Percentiles rank a stretch among this genome's conserved stretches.
Evolutionary conservation across 192 early-diverging fungal genomes (phyloP).

Genomic region (Geranomyces variabilis): DNA sequence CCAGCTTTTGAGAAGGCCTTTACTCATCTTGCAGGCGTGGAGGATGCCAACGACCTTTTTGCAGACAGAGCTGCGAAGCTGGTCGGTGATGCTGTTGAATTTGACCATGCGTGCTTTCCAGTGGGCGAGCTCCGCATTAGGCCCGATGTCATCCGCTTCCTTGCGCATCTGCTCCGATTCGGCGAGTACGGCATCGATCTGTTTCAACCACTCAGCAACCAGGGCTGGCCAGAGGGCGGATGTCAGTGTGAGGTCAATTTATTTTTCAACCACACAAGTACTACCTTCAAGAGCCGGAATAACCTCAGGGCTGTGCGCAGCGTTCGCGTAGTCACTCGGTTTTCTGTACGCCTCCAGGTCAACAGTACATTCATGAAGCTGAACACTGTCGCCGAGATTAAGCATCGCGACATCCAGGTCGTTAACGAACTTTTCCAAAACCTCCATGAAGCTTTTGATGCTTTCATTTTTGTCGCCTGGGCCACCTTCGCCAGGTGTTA

Average conservation of each 20-base stretch:
- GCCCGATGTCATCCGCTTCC: constrained; percentile 71
- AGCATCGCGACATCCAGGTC: constrained; percentile 71
- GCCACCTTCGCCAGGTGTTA: constrained; percentile 29
- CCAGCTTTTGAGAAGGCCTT: constrained; percentile 62
- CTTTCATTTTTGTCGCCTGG: constrained; percentile 49
- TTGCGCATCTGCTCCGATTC: constrained; percentile 71
- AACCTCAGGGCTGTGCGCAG: constrained; percentile 60
- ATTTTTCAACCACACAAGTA: too few relatives aligned
- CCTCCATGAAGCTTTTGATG: constrained; percentile 60
- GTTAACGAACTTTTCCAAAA: constrained; percentile 59
- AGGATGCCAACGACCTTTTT: constrained; percentile 71
- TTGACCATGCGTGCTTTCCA: constrained; percentile 75
- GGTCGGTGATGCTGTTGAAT: constrained; percentile 70
- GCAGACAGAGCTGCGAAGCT: constrained; percentile 60
- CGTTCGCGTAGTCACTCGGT: constrained; percentile 60
- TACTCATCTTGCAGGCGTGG: constrained; percentile 58
- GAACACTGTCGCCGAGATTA: constrained; percentile 65
- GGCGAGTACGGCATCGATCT: constrained; percentile 69
- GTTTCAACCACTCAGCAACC: constrained; percentile 69
- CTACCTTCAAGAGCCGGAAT: constrained; percentile 60
- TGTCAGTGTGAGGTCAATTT: too few relatives aligned
- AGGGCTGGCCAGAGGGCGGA: constrained; percentile 34
- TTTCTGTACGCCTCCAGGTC: constrained; percentile 63
- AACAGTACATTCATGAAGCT: constrained; percentile 54
- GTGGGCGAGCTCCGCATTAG: constrained; percentile 70